Evolutionary conservation across 208 protist species (phyloP).

Genomic region (Angomonas deanei): DNA sequence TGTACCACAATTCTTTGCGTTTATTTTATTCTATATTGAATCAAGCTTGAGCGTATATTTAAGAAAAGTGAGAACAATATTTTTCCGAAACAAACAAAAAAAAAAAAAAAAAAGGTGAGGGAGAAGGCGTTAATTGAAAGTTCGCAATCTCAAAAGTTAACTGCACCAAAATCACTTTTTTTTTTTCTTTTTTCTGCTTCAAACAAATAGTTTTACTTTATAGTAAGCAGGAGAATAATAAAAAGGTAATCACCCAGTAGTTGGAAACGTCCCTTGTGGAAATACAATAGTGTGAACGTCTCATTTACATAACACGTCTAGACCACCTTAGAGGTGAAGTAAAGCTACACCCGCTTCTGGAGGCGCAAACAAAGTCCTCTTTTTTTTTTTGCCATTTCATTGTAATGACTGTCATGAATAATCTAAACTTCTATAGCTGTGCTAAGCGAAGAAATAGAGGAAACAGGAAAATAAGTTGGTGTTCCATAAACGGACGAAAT

Average conservation of each 20-base stretch:
- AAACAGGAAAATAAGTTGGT: slow-evolving; percentile 14
- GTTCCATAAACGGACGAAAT: background rate
- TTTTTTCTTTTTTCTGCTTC: background rate
- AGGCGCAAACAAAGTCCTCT: background rate
- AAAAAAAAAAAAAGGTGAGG: background rate
- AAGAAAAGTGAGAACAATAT: background rate
- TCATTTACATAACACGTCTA: too few species aligned
- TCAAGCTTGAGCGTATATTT: background rate
- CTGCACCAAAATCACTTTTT: background rate
- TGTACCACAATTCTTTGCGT: too few species aligned
- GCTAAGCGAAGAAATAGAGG: slow-evolving; percentile 9
- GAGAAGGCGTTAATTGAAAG: too few species aligned
- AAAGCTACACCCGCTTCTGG: too few species aligned
- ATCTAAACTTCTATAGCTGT: background rate
- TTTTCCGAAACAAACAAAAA: slow-evolving; percentile 7
- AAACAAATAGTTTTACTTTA: background rate
- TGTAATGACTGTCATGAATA: too few species aligned
- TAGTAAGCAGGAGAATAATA: too few species aligned
- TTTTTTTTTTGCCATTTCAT: background rate
- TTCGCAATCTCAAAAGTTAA: too few species aligned
- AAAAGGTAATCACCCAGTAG: background rate
- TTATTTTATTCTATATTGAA: too few species aligned
- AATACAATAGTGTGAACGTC: background rate
- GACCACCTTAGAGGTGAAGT: too few species aligned
- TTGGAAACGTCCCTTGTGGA: background rate